phyloP scores from a whole-genome alignment of 768 basidiomycete species.

The Mycena vitilis region DNA sequence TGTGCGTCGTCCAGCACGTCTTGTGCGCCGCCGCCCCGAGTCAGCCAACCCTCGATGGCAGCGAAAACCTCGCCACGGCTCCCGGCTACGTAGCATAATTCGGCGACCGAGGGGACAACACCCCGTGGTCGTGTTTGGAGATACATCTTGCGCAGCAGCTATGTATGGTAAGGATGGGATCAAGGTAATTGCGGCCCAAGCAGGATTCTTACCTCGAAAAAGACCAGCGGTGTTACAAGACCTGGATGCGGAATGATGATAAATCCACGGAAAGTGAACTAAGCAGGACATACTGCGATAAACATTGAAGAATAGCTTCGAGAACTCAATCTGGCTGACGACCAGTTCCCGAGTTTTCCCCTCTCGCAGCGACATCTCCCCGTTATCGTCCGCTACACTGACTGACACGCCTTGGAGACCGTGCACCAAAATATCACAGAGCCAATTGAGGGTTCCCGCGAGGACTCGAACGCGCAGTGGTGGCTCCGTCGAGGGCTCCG shows the following conservation, averaged over 20 bases:
- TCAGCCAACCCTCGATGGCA: conserved; percentile 78
- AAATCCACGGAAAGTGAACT: no score
- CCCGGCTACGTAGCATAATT: conserved; percentile 61
- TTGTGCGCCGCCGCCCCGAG: conserved; percentile 78
- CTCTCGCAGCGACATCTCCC: conserved; percentile 82
- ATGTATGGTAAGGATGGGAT: conserved; percentile 44
- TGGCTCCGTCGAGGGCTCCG: conserved; percentile 75
- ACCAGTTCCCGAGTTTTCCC: conserved; percentile 78
- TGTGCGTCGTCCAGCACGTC: conserved; percentile 80
- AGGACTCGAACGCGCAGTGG: conserved; percentile 82
- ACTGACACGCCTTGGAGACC: conserved; percentile 83
- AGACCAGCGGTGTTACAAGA: conserved; percentile 82
- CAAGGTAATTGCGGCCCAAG: conserved; percentile 4
- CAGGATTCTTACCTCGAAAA: conserved; percentile 77
- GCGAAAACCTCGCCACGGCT: conserved; percentile 73
- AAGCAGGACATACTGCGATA: conserved; percentile 63
- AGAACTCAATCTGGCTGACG: conserved; percentile 80
- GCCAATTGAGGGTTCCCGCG: conserved; percentile 79
- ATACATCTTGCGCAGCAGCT: conserved; percentile 85
- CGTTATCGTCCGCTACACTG: conserved; percentile 87
- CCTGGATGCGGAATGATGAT: no score
- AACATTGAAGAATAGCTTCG: conserved; percentile 84
- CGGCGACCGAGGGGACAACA: conserved; percentile 54
- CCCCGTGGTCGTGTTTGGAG: conserved; percentile 60
- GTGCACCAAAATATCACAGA: conserved; percentile 82